Base-by-base conservation (phyloP, 2,329 filamentous ascomycete species). In the Metarhizium album region DNA sequence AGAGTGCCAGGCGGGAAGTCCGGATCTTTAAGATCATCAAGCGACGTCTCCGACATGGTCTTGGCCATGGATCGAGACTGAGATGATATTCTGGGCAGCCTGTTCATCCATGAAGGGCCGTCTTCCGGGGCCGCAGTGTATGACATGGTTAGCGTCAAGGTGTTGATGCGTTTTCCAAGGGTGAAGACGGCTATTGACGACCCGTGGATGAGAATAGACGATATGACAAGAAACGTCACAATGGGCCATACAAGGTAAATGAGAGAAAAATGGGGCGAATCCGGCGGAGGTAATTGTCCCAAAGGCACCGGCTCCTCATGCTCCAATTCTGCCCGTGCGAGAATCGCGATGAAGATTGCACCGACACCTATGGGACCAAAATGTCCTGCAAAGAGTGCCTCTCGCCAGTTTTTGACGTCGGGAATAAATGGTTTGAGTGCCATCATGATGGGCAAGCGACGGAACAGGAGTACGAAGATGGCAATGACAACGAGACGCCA, bases 151-250 rank as follows among this genome's bases (percentile, higher is more conserved):
- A 98, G 76, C 1, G 88, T 90, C 58, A 98, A 71, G 0, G 93
- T 97, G 70, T 97, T 97, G 78, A 98, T 98, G 54, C 87, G 90
- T 69, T 97, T 98, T 60, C 93, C 93, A 1, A 98, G 80, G 0
- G 93, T 97, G 61, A 98, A 98, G 8, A 98, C 93, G 4, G 93
- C 93, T 59, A 98, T 86, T 0, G 93, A 97, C n/a, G 93, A 97
- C 22, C 93, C 93, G 62, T 98, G 93, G 1, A 98, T 88, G 37
- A 97, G 70, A 60, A 98, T 98, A 13, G 93, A 98, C 3, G 87
- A 79, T 49, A 98, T 87, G 54, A 98, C 91, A 61, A 98, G 73
- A 68, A 98, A 98, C 0, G 88, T 89, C 0, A 87, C 88, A 52
- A 98, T 90, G 0, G 93, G 93, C 93, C 93, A 98, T 46, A 98